Evolutionary conservation across 192 early-diverging fungal species (phyloP), one percentile per base, ranked within the genome.

Genomic region (Bifiguratus adelaidae): DNA sequence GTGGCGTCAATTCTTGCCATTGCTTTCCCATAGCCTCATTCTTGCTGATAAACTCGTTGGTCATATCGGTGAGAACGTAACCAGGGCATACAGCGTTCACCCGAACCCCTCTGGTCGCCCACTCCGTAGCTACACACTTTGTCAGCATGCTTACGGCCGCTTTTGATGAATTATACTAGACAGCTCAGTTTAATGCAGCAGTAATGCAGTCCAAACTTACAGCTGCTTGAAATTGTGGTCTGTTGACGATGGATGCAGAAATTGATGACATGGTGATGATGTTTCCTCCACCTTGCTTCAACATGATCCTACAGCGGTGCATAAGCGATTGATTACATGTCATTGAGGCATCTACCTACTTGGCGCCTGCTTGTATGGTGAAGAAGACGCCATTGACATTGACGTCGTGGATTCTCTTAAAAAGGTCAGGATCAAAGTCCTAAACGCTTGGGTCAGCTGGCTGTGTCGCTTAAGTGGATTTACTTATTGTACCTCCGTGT

Each of bases 321-420:
- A 3, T 6, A 15, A 7, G 20, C n/a, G 4, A 19, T 23, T 41
- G 2, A 5, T 13, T 18, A 18, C 11, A 2, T 20, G 3, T 20
- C 16, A 41, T 18, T 9, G 8, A 27, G 12, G 0, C 7, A 6
- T 22, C 50, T 41, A 50, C 49, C 32, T 46, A 52, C 49, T 52
- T 49, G 5, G 53, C 33, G 38, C 5, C 60, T 20, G 60, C 60
- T 28, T 62, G 60, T 11, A 49, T 27, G 26, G 52, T 43, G 30
- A 55, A 62, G 18, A 62, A 62, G 30, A 51, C 54, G 33, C 60
- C 60, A 42, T 62, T 50, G 20, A 62, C 54, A 30, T 62, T 62
- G 22, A 62, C 49, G 18, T 62, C 60, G 26, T 55, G 46, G 21
- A 56, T 32, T n/a, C 43, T 36, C 6, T 55, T 46, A 52, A 52